Evolutionary conservation across 2,329 filamentous ascomycete species (phyloP).

Genomic region (Colletotrichum tropicicola): DNA sequence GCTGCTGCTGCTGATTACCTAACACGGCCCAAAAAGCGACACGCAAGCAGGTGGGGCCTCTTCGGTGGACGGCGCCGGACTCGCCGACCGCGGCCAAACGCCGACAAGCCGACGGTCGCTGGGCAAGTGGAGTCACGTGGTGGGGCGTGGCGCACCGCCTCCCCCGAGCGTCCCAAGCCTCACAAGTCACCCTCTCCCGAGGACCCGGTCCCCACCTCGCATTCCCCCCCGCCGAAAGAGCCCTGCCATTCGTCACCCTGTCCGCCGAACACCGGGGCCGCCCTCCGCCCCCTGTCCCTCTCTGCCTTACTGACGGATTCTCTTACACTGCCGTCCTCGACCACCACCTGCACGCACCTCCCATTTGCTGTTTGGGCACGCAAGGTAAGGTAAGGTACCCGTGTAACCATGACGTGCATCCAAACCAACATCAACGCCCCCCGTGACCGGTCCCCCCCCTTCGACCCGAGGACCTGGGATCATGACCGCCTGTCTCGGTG

Average conservation of each 20-base stretch:
- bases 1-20: not conserved
- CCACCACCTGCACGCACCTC: not conserved
- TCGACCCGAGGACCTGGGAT: not conserved
- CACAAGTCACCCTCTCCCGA: not conserved
- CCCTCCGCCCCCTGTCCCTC: not conserved
- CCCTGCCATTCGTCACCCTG: not conserved
- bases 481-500: slow-evolving; percentile 10
- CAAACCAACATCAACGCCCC: not conserved
- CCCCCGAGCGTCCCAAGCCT: slow-evolving; percentile 7
- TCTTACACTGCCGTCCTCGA: not conserved
- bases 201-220: not conserved
- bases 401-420: slow-evolving; percentile 16
- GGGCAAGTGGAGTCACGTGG: slow-evolving; percentile 2
- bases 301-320: not conserved
- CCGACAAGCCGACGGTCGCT: not conserved
- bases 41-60: slow-evolving; percentile 3
- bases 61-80: not conserved
- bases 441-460: too few relatives aligned
- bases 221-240: not conserved
- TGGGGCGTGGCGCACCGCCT: slow-evolving; percentile 19
- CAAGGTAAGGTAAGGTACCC: not conserved
- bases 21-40: not conserved
- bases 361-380: not conserved
- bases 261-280: not conserved
- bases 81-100: not conserved